Percentiles rank a stretch among this genome's conserved stretches.
These are phyloP conservation scores for Monilinia aucupariae DNA, from an alignment of 2,329 filamentous ascomycete genomes.

Conservation along the genomic window DNA sequence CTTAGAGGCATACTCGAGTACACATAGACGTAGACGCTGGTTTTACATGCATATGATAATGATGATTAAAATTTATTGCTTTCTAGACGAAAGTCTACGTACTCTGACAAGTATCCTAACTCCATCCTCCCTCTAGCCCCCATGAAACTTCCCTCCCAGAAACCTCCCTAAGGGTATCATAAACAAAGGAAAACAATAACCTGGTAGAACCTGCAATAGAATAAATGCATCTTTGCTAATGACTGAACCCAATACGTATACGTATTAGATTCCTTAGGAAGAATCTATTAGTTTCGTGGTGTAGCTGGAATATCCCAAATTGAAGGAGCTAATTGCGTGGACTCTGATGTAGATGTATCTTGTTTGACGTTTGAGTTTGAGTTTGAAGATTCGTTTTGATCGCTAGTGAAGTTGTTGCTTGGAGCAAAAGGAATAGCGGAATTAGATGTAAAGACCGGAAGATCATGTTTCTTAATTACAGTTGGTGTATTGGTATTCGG, in stretches of 20 bases:
- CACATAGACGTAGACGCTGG: background rate
- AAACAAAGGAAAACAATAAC: conserved; percentile 10
- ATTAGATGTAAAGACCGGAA: conserved; percentile 34
- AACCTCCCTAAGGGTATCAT: conserved; percentile 18
- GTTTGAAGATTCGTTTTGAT: conserved; percentile 5
- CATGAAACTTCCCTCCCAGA: background rate
- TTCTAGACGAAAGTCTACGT: background rate
- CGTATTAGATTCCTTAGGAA: background rate
- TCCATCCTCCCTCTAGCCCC: too few species aligned
- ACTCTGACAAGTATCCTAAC: background rate
- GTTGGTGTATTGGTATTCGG: conserved; percentile 38
- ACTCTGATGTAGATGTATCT: conserved; percentile 1
- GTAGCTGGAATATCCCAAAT: conserved; percentile 38
- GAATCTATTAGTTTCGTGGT: conserved; percentile 22
- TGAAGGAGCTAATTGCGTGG: conserved; percentile 21
- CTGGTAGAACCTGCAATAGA: background rate
- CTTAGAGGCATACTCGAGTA: background rate
- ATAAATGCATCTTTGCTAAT: background rate
- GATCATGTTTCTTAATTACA: conserved; percentile 27
- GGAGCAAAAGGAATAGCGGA: conserved; percentile 33
- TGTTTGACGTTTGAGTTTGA: conserved; percentile 4
- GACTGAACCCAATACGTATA: background rate
- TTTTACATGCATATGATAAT: background rate
- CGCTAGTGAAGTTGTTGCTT: conserved; percentile 3
- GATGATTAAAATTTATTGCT: conserved; percentile 2